Conservation (phyloP, 306 rosid species). For the Trifolium subterraneum region DNA sequence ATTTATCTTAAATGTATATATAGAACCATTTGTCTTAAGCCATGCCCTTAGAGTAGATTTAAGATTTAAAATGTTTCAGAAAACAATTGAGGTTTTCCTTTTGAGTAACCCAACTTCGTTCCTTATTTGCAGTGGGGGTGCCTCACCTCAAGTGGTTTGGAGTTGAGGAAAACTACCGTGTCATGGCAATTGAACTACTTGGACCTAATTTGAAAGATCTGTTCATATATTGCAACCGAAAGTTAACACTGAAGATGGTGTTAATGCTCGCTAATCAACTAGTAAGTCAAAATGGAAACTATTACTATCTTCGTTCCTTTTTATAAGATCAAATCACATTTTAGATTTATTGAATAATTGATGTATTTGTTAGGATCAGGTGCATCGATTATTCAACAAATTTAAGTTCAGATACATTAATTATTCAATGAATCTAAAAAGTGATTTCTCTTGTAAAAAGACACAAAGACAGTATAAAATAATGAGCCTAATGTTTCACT, state of each 20-base stretch:
- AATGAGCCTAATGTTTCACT: constrained; percentile 29
- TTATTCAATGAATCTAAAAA: no score
- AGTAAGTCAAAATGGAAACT: constrained; percentile 72
- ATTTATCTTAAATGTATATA: no score
- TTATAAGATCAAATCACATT: no score
- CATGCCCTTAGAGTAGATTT: no score
- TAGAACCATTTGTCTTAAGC: no score
- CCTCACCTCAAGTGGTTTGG: no score
- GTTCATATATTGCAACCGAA: constrained; percentile 94
- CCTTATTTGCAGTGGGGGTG: constrained; percentile 82
- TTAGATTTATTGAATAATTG: no score
- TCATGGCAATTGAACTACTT: constrained; percentile 98
- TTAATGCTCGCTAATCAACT: constrained; percentile 99
- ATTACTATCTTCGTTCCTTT: no score
- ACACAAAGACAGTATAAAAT: constrained; percentile 5
- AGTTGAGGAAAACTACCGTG: constrained; percentile 87
- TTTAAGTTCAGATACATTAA: no score
- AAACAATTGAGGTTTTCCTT: constrained; percentile 39
- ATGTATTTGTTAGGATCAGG: no score
- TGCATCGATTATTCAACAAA: no score
- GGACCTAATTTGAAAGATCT: constrained; percentile 99
- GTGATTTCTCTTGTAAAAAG: constrained; percentile 20
- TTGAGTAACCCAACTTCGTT: constrained; percentile 46
- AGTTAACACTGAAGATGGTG: constrained; percentile 85
- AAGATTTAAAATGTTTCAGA: constrained; percentile 9